Evolutionary conservation across 1,284 basidiomycete genomes (phyloP).

Genomic region (Austroboletus novae-zelandiae): DNA sequence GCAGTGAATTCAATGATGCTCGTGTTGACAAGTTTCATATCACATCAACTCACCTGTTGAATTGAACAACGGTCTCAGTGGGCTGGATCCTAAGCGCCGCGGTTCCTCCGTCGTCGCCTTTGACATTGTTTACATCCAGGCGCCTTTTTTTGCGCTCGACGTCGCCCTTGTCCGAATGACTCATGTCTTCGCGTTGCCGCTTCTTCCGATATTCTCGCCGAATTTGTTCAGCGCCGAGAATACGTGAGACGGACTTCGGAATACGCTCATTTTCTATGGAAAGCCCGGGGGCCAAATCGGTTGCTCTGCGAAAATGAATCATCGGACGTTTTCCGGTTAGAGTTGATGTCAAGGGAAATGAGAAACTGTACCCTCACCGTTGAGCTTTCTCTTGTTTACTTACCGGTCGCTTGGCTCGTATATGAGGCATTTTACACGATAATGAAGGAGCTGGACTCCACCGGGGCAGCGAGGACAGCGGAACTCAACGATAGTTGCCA

Average conservation of each 20-base stretch:
- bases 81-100: conserved; percentile 50
- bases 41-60: conserved; percentile 57
- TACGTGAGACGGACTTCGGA: conserved; percentile 63
- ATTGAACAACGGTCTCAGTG: conserved; percentile 70
- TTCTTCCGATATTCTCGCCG: conserved; percentile 54
- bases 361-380: conserved; percentile 33
- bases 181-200: conserved; percentile 38
- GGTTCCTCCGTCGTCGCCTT: conserved; percentile 19
- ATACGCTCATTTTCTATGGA: conserved; percentile 51
- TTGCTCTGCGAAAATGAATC: conserved; percentile 37
- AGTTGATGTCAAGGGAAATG: not conserved
- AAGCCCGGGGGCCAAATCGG: conserved; percentile 45
- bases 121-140: conserved; percentile 21
- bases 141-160: conserved; percentile 40
- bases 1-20: conserved; percentile 2
- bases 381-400: conserved; percentile 40
- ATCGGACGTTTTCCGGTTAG: not conserved
- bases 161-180: conserved; percentile 26
- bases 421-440: conserved; percentile 56
- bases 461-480: not conserved
- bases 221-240: conserved; percentile 60
- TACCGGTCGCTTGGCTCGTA: conserved; percentile 52
- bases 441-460: conserved; percentile 13
- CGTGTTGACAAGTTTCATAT: conserved; percentile 9
- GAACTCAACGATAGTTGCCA: conserved; percentile 4